Base-by-base conservation (phyloP, 2,329 filamentous ascomycete species). In the Fusarium sp. region DNA sequence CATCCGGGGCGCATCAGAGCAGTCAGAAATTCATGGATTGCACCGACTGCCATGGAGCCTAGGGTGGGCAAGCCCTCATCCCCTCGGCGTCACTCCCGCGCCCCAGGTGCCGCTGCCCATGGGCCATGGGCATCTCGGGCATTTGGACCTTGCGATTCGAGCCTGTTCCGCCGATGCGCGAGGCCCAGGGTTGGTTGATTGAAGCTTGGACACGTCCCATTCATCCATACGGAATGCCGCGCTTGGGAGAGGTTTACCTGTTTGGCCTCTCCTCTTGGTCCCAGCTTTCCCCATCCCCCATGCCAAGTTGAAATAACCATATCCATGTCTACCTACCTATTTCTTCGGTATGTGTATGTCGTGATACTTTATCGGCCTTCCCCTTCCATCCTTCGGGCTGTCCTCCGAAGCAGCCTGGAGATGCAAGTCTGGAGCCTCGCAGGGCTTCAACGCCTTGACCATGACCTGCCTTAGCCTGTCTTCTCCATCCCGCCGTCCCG, bases 1-100 rank as follows among this genome's bases (percentile, higher is more conserved):
- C 57, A 54, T 67, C 66, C 56, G 64, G 60, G 60, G 63, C 65
- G 50, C 35, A 64, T 60, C 71, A 70, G 60, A 27, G 61, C 67
- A 30, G 54, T 32, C 27, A 9, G 32, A 37, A 70, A 54, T 39
- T 54, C 74, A 67, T 67, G 62, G 67, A 71, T 70, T 45, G 6
- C 41, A 45, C 41, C 6, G 41, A 45, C 41, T 45, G 41, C 20
- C 41, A 30, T 30, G 30, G 30, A 23, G 61, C 62, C 65, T 61
- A 64, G 58, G 34, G 56, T 45, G 45, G 18, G 6, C 50, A 57
- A 52, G 59, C 50, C 62, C 50, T 60, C 25, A 25, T 52, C 64
- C 59, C 63, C 60, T 75, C 72, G 70, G 72, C 66, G 67, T 64
- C 66, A 66, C 58, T 76, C 73, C 73, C 69, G 69, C 34, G 23